Conservation (phyloP, 148 eudicot genomes). For the Silene uniflora region DNA sequence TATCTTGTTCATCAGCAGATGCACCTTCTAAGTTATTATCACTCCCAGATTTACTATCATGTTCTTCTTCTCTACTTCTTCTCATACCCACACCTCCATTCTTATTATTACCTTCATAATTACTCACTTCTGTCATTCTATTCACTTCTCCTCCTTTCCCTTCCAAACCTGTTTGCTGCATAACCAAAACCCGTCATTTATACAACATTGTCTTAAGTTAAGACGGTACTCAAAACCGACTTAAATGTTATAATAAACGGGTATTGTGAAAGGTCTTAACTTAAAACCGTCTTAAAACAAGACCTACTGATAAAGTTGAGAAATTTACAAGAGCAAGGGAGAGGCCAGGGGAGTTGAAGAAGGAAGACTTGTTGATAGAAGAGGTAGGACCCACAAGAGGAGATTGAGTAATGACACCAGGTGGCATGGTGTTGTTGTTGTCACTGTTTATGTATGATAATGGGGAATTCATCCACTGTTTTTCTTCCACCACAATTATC, state of each 20-base stretch:
- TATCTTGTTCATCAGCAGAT: slow-evolving; percentile 87
- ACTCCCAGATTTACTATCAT: slow-evolving; percentile 97
- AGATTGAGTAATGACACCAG: slow-evolving; percentile 43
- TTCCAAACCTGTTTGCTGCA: slow-evolving; percentile 31
- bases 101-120: slow-evolving; percentile 37
- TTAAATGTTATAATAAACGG: too few relatives aligned
- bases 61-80: slow-evolving; percentile 66
- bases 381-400: slow-evolving; percentile 42
- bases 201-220: too few relatives aligned
- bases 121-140: slow-evolving; percentile 28
- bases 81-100: slow-evolving; percentile 27
- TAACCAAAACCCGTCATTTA: background rate
- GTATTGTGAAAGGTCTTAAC: too few relatives aligned
- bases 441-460: slow-evolving; percentile 31
- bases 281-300: too few relatives aligned
- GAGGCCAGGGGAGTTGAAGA: slow-evolving; percentile 82
- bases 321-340: slow-evolving; percentile 76
- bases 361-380: slow-evolving; percentile 47
- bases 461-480: slow-evolving; percentile 42
- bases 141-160: slow-evolving; percentile 29
- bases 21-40: slow-evolving; percentile 79
- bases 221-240: too few relatives aligned
- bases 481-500: slow-evolving; percentile 40
- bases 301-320: background rate
- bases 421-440: slow-evolving; percentile 40